These are phyloP conservation scores for Amphirosellinia nigrospora DNA, from an alignment of 495 filamentous ascomycete genomes.

Conservation along the genomic window DNA sequence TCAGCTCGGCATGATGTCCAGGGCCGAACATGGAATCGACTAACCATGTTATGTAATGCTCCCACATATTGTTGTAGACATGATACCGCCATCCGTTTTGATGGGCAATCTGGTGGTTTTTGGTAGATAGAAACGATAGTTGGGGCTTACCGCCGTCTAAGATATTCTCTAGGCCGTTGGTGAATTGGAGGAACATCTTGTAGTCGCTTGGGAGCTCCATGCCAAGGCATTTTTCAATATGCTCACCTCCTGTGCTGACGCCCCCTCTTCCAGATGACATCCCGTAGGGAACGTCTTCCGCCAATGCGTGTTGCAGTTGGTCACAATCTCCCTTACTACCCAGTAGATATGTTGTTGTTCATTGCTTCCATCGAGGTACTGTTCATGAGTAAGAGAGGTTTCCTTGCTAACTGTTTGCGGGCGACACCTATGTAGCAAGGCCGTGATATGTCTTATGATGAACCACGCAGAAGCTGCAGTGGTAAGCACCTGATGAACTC, in stretches of 20 bases:
- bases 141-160: conserved; percentile 6
- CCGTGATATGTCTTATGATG: conserved; percentile 1
- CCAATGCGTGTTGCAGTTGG: conserved; percentile 11
- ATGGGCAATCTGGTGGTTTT: background rate
- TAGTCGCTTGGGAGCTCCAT: background rate
- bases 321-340: background rate
- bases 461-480: background rate
- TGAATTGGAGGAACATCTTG: background rate
- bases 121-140: background rate
- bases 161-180: conserved; percentile 11
- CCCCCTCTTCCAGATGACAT: conserved; percentile 1
- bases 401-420: background rate
- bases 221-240: background rate
- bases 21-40: conserved; percentile 7
- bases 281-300: background rate
- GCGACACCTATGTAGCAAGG: background rate
- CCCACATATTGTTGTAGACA: background rate
- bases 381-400: no score
- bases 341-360: conserved; percentile 10
- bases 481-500: background rate
- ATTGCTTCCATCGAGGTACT: background rate
- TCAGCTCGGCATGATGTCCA: background rate
- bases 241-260: background rate
- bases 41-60: background rate
- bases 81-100: no score